Evolutionary conservation across 257 asterid genomes (phyloP).

Genomic region (Lavandula angustifolia): DNA sequence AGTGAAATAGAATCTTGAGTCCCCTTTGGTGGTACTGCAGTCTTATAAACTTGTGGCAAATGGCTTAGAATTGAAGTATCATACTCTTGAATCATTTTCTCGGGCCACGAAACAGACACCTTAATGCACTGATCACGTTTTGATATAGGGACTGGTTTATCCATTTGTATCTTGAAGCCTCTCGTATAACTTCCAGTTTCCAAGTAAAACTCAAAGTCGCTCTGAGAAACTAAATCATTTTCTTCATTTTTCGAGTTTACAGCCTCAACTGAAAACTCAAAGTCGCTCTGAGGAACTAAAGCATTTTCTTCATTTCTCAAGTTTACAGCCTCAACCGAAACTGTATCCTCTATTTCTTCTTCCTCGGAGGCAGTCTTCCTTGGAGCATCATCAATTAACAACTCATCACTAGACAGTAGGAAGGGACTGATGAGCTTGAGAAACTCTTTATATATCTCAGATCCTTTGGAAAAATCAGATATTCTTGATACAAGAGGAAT

Average conservation of each 20-base stretch:
- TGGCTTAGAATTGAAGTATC: conserved; percentile 42
- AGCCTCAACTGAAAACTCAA: conserved; percentile 32
- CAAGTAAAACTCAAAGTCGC: conserved; percentile 44
- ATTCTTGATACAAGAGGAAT: conserved; percentile 64
- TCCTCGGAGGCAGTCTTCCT: conserved; percentile 34
- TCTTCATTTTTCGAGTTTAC: neutral
- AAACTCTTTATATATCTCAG: conserved; percentile 50
- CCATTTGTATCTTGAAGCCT: conserved; percentile 43
- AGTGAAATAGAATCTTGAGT: conserved; percentile 53
- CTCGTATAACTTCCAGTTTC: conserved; percentile 5
- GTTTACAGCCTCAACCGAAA: conserved; percentile 33
- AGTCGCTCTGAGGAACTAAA: conserved; percentile 30
- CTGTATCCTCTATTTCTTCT: conserved; percentile 33
- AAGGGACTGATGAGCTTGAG: conserved; percentile 55
- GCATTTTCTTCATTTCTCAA: conserved; percentile 28
- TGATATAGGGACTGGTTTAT: conserved; percentile 45
- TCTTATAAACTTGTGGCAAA: conserved; percentile 50
- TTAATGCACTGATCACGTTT: conserved; percentile 19
- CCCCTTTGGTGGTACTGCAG: conserved; percentile 30
- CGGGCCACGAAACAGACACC: conserved; percentile 58
- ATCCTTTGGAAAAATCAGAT: conserved; percentile 52
- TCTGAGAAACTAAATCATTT: conserved; percentile 27
- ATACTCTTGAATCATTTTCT: conserved; percentile 47
- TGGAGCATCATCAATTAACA: conserved; percentile 36
- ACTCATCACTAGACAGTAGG: conserved; percentile 40